Evolutionary conservation across 495 filamentous ascomycete species (phyloP).

Genomic region (Penicillium daleae): DNA sequence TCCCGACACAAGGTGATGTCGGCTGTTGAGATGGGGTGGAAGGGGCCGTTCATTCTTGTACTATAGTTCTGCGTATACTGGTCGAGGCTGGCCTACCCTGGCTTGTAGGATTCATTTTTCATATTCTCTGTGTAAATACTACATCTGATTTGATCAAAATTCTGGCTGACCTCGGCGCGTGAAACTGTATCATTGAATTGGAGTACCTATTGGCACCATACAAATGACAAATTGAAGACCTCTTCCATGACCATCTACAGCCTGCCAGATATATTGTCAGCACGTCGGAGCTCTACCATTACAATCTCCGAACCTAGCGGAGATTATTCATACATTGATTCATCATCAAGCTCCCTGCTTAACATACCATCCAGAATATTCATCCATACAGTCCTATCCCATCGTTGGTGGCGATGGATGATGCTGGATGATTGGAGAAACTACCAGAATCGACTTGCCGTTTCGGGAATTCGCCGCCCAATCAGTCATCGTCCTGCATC

Average conservation of each 20-base stretch:
- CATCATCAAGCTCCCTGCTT: not conserved
- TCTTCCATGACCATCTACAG: not conserved
- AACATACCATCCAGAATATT: not conserved
- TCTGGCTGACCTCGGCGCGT: not conserved
- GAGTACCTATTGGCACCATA: not conserved
- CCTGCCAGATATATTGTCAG: not conserved
- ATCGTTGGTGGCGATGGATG: not conserved
- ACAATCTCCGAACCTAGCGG: not conserved
- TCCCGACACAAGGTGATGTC: constrained; percentile 1
- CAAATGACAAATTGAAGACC: not conserved
- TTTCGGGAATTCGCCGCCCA: constrained; percentile 8
- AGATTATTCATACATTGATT: not conserved
- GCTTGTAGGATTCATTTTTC: not conserved
- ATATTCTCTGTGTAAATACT: not conserved
- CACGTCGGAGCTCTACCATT: not conserved
- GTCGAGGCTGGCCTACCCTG: not conserved
- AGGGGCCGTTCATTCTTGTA: not conserved
- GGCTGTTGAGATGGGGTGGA: not conserved
- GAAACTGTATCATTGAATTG: not conserved
- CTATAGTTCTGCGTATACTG: not conserved
- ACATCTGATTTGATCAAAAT: not conserved
- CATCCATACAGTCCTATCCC: not conserved
- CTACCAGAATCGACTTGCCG: constrained; percentile 6
- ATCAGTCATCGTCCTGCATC: not conserved
- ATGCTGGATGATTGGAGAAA: constrained; percentile 4